phyloP scores from a whole-genome alignment of 345 rosid genomes.

The Gossypium longicalyx region DNA sequence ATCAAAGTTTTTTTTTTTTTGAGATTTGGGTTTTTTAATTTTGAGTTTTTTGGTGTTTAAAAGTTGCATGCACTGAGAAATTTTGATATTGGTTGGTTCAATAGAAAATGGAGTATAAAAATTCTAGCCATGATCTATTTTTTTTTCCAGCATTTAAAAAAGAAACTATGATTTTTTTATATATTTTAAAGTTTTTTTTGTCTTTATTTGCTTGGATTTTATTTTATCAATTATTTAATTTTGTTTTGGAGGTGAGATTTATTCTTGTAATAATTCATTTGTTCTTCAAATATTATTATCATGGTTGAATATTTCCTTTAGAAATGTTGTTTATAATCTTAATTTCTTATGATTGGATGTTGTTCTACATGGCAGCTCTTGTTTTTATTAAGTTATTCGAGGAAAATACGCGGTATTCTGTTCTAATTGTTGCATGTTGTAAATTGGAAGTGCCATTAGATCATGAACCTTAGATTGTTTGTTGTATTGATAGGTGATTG shows the following conservation, averaged over 20 bases:
- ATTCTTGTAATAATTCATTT: neutral
- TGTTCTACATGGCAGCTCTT: no score
- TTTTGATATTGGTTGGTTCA: conserved; percentile 7
- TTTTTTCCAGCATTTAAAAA: neutral
- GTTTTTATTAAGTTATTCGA: no score
- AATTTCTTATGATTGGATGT: no score
- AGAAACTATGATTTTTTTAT: neutral
- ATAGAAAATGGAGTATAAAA: conserved; percentile 14
- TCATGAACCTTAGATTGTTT: neutral
- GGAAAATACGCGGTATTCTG: no score
- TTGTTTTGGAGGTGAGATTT: neutral
- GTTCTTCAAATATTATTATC: neutral
- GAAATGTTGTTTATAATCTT: neutral
- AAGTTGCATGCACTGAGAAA: conserved; percentile 2
- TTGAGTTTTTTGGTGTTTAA: neutral
- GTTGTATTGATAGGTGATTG: neutral
- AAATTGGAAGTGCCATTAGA: neutral
- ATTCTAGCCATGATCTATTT: neutral
- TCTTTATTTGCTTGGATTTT: neutral
- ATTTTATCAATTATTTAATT: neutral
- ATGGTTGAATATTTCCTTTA: neutral
- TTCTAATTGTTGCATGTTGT: neutral
- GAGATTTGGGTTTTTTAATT: neutral
- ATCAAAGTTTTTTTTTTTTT: conserved; percentile 1
- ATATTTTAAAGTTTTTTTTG: neutral